Conservation (phyloP, 129 eudicot genomes). For the Lonicera japonica region DNA sequence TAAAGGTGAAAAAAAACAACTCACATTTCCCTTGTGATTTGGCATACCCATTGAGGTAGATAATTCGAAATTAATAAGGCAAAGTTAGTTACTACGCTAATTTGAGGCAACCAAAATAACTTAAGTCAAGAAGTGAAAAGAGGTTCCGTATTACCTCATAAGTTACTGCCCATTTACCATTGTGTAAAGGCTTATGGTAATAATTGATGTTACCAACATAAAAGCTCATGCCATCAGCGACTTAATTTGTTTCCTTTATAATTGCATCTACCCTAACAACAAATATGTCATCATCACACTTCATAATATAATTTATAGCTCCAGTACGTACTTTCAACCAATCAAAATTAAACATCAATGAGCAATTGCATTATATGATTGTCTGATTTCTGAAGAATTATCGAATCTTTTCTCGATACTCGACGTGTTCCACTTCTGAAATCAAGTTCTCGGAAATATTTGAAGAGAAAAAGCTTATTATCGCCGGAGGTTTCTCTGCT, state of each 20-base stretch:
- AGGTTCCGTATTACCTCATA: constrained; percentile 47
- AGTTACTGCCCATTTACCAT: too few relatives aligned
- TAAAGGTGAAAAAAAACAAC: too few relatives aligned
- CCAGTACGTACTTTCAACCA: constrained; percentile 49
- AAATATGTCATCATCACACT: constrained; percentile 94
- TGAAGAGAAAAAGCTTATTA: too few relatives aligned
- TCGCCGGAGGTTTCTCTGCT: too few relatives aligned
- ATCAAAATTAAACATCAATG: not conserved
- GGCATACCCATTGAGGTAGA: too few relatives aligned
- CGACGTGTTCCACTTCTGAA: too few relatives aligned
- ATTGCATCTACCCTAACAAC: constrained; percentile 65
- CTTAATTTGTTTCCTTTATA: constrained; percentile 48
- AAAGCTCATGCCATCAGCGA: constrained; percentile 43
- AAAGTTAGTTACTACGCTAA: not conserved
- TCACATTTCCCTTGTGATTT: too few relatives aligned
- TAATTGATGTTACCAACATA: constrained; percentile 80
- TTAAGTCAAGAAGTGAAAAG: not conserved
- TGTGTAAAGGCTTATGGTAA: constrained; percentile 70
- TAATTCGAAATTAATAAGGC: not conserved
- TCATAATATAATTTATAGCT: constrained; percentile 78
- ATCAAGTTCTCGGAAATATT: too few relatives aligned
- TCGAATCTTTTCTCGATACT: too few relatives aligned
- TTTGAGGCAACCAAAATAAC: not conserved
- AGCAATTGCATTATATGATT: too few relatives aligned
- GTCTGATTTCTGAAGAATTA: too few relatives aligned